A percentile compares a stretch with the other conserved stretches of the same genome.
Evolutionary conservation across 78 protist species (phyloP).

Genomic region (Neovahlkampfia damariscottae): DNA sequence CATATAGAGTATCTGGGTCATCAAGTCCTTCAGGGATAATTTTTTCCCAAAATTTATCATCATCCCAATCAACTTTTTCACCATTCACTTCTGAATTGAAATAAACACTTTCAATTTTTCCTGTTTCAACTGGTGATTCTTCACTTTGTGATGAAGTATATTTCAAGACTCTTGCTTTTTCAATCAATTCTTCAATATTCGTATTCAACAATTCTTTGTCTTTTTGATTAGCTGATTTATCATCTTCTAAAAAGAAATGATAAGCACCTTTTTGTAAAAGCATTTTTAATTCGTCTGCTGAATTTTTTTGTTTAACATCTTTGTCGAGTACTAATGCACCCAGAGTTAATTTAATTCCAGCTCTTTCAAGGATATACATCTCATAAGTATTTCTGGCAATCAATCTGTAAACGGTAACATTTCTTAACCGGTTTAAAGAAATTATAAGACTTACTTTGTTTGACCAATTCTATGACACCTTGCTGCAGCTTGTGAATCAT

Average conservation of each 20-base stretch:
- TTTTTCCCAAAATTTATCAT: constrained; percentile 1
- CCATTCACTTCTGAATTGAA: not conserved
- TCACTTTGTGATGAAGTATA: not conserved
- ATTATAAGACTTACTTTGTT: constrained; percentile 49
- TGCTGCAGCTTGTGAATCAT: constrained; percentile 89
- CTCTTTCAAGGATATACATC: constrained; percentile 51
- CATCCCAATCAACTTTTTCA: not conserved
- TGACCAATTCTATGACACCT: constrained; percentile 85
- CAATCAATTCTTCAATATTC: no score
- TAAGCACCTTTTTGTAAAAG: not conserved
- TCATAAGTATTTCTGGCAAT: constrained; percentile 75
- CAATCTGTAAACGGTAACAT: constrained; percentile 76
- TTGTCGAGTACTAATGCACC: constrained; percentile 50
- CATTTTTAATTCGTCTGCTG: not conserved
- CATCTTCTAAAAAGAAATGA: not conserved
- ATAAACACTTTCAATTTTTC: not conserved
- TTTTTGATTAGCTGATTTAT: not conserved
- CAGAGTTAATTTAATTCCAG: constrained; percentile 63
- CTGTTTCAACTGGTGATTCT: not conserved
- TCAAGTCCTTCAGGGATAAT: no score
- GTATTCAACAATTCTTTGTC: not conserved
- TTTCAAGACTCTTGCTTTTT: no score
- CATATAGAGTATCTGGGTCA: no score
- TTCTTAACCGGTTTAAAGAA: constrained; percentile 78
- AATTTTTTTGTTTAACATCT: not conserved